Base-by-base conservation (phyloP, 1,284 basidiomycete genomes). In the Malassezia vespertilionis region DNA sequence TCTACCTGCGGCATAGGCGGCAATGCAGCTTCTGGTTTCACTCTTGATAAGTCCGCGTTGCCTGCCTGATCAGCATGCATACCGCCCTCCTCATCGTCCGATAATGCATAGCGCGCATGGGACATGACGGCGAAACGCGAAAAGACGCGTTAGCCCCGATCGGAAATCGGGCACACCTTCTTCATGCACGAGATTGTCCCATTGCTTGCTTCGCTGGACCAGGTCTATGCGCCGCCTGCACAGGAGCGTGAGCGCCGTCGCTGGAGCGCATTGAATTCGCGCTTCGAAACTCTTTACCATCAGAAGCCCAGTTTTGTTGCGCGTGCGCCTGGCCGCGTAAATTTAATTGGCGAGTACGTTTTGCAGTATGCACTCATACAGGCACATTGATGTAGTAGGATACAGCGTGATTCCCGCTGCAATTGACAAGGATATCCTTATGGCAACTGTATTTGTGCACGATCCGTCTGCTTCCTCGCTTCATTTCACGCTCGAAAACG, bases 351-450 rank as follows among this genome's bases (percentile, higher is more conserved):
- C 22, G 66, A 68, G 53, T 63, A 57, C 35, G 52, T 53, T 8
- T 20, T 24, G 21, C 12, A n/a, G n/a, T n/a, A n/a, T n/a, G n/a
- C n/a, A 7, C 34, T 37, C 27, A 22, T 20, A 11, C 21, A 57
- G 51, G 34, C 60, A 61, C 33, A 59, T 70, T 37, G 67, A 70
- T 41, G 63, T 63, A 42, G 58, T 63, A 10, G 63, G 65, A 3
- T 70, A 65, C 51, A 55, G 54, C 22, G 64, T 66, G 17, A 58
- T 70, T 12, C 67, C 67, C 15, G 61, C 66, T 12, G 65, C 67
- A 4, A 60, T 70, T 36, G 67, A 70, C 38, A 60, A 61, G 46
- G 67, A 70, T 27, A 65, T 70, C 27, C 48, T 69, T 11, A 70
- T 70, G 67, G 65, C 61, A 7, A 56, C 62, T 20, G 50, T 55